Evolutionary conservation across 1,284 basidiomycete genomes (phyloP), one percentile per base, ranked within the genome.

Genomic region (Ceratobasidium sp.): DNA sequence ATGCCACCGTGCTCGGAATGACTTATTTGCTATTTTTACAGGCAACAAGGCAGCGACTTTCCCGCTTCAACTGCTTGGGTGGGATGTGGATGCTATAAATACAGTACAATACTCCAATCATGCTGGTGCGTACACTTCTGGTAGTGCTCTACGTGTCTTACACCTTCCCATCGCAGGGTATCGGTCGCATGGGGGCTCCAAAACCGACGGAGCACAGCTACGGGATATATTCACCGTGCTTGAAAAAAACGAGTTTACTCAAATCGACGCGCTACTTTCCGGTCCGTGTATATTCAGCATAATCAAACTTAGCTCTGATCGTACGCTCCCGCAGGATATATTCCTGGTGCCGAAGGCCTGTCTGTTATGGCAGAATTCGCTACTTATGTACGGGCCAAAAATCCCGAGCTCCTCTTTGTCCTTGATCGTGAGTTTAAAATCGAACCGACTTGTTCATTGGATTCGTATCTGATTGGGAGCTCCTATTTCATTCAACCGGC

Each of bases 51-150:
- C 97, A 1, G 97, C 97, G 0, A 93, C 95, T 0, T 98, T 99
- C 81, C 97, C 97, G 0, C 87, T 99, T 17, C 97, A 99, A 83
- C 91, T 95, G 76, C 88, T 99, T 56, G 97, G 96, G 29, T 99
- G 94, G 84, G 96, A 99, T 78, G 96, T 99, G 51, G 97, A 99
- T 85, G 95, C 95, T 29, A 89, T 98, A 51, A 98, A 99, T 82
- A 98, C 97, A 0, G 97, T 99, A 59, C 89, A 89, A 87, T 88
- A 89, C 80, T 94, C 93, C 17, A 99, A 99, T 79, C 97, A 99
- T 82, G 90, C 96, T 5, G 96, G 96, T 92, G 74, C 72, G 87
- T 81, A 9, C 6, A 54, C 22, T n/a, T 17, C 15, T 29, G 11
- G 29, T 64, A 47, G 1, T 74, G 57, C 11, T 3, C 54, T 75